These are phyloP conservation scores for Diplodia corticola DNA, from an alignment of 2,329 filamentous ascomycete genomes.

Conservation along the genomic window DNA sequence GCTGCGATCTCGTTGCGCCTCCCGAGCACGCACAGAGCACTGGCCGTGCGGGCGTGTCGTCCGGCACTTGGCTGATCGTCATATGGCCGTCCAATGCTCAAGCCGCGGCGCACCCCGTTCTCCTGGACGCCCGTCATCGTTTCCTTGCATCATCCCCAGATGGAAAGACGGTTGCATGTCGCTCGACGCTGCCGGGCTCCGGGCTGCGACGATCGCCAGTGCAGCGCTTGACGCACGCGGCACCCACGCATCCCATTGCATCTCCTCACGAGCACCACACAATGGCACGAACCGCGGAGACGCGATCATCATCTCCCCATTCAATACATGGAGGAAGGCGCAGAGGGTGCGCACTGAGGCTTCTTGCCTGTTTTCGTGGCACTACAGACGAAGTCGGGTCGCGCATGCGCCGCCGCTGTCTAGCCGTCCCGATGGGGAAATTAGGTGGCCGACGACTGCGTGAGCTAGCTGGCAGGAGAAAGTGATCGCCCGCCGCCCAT, in stretches of 20 bases:
- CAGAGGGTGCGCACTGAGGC: background rate
- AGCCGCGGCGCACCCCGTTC: background rate
- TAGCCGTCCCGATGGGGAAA: conserved; percentile 3
- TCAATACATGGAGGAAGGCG: conserved; percentile 1
- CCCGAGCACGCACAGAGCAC: conserved; percentile 6
- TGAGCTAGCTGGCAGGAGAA: conserved; percentile 10
- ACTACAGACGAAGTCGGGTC: background rate
- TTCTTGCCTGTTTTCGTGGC: background rate
- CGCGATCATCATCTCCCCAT: conserved; percentile 3
- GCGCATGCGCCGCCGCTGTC: background rate
- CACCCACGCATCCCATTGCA: background rate
- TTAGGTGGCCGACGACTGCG: conserved; percentile 11
- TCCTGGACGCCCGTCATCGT: conserved; percentile 1
- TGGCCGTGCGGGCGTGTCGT: background rate
- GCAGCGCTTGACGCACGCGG: conserved; percentile 4
- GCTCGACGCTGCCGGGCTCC: background rate
- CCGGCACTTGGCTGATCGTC: conserved; percentile 16
- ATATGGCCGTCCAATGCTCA: conserved; percentile 4
- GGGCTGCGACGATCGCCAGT: background rate
- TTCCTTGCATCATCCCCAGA: conserved; percentile 12
- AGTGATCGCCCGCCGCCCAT: conserved; percentile 2
- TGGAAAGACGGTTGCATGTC: background rate
- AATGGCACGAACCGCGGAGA: background rate
- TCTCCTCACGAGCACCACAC: background rate
- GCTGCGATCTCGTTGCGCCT: background rate